Percentiles rank a stretch among this genome's conserved stretches.
These are phyloP conservation scores for Cystofilobasidium bisporidii DNA, from an alignment of 768 basidiomycete genomes.

Conservation along the genomic window DNA sequence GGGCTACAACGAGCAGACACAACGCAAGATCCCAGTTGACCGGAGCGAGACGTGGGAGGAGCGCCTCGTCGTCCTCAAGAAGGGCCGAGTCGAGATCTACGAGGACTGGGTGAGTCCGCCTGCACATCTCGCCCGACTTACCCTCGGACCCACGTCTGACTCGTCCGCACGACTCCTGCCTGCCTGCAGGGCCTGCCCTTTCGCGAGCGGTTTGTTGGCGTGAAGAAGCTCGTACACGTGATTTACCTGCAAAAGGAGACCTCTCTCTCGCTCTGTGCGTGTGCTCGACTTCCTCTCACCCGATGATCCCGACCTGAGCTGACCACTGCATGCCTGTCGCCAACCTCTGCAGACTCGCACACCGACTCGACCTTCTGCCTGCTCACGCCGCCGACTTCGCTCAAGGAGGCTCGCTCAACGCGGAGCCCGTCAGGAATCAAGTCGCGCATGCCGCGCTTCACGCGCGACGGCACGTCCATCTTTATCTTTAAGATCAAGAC, in stretches of 20 bases:
- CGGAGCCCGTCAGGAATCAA: slow-evolving; percentile 1
- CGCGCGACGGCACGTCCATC: slow-evolving; percentile 19
- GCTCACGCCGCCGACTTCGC: slow-evolving; percentile 14
- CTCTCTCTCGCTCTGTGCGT: slow-evolving; percentile 23
- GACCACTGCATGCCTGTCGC: neutral
- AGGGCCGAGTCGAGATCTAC: slow-evolving; percentile 25
- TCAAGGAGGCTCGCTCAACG: slow-evolving; percentile 1
- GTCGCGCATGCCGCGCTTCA: slow-evolving; percentile 2
- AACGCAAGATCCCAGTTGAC: slow-evolving; percentile 16
- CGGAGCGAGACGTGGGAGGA: slow-evolving; percentile 27
- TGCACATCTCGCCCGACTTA: no score
- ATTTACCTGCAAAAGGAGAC: slow-evolving; percentile 22
- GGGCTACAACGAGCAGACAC: slow-evolving; percentile 21
- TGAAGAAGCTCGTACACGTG: slow-evolving; percentile 22
- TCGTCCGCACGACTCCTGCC: no score
- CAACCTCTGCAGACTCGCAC: slow-evolving; percentile 17
- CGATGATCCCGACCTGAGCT: no score
- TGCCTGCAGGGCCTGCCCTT: slow-evolving; percentile 6
- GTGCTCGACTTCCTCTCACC: neutral
- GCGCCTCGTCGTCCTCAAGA: slow-evolving; percentile 25
- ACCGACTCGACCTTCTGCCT: slow-evolving; percentile 26
- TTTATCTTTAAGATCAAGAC: slow-evolving; percentile 27
- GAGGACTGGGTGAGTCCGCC: slow-evolving; percentile 24
- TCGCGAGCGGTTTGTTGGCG: slow-evolving; percentile 13
- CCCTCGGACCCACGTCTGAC: no score